phyloP scores from a whole-genome alignment of 768 basidiomycete genomes.

The Rhizopogon rudus region DNA sequence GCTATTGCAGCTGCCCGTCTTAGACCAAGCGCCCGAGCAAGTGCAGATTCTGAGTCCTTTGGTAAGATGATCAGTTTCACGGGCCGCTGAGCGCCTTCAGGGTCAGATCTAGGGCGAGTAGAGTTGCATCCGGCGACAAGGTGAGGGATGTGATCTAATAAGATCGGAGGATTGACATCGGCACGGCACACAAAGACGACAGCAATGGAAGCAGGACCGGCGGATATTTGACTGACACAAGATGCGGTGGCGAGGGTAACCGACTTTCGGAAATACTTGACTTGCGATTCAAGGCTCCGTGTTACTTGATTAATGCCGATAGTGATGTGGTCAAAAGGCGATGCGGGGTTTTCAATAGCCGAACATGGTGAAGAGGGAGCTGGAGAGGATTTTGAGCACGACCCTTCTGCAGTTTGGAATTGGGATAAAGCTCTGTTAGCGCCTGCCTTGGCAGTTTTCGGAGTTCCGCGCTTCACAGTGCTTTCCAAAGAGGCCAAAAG shows the following conservation, averaged over 20 bases:
- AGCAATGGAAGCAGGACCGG: constrained; percentile 12
- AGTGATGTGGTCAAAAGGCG: constrained; percentile 37
- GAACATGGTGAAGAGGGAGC: not conserved
- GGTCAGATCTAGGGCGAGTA: constrained; percentile 2
- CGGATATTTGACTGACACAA: not conserved
- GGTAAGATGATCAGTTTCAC: constrained; percentile 64
- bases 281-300: constrained; percentile 59
- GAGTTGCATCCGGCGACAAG: constrained; percentile 77
- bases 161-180: constrained; percentile 67
- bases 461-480: no score
- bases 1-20: constrained; percentile 63
- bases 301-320: constrained; percentile 83
- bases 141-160: constrained; percentile 72
- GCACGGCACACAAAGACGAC: constrained; percentile 66
- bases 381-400: no score
- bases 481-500: constrained; percentile 48
- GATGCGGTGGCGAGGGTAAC: not conserved
- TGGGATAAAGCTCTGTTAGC: not conserved
- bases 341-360: not conserved
- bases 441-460: not conserved
- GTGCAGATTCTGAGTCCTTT: constrained; percentile 53
- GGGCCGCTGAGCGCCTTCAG: constrained; percentile 18
- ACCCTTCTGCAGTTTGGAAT: not conserved
- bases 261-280: constrained; percentile 24
- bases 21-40: constrained; percentile 62